Evolutionary conservation across 768 basidiomycete genomes (phyloP).

Genomic region (Kwoniella botswanensis): DNA sequence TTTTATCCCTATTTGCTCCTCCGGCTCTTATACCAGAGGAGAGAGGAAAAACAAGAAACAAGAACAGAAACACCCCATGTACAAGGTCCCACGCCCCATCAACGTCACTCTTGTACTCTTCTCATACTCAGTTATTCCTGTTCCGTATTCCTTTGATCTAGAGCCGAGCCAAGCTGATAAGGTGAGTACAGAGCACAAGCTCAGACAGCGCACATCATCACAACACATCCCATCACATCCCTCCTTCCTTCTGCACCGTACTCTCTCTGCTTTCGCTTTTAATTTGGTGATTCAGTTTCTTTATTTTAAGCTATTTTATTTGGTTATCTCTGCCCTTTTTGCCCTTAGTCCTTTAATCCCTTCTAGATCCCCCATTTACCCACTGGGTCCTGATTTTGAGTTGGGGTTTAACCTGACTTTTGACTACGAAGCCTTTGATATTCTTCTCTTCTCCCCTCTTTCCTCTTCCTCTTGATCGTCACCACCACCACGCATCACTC

Average conservation of each 20-base stretch:
- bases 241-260: background rate
- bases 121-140: constrained; percentile 1
- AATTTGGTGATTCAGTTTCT: background rate
- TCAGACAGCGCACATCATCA: constrained; percentile 1
- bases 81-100: background rate
- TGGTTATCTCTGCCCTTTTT: constrained; percentile 6
- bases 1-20: background rate
- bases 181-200: constrained; percentile 1
- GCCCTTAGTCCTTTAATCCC: background rate
- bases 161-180: background rate
- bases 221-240: background rate
- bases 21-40: background rate
- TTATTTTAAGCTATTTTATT: constrained; percentile 1
- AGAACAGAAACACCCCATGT: background rate
- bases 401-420: constrained; percentile 1
- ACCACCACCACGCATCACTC: background rate
- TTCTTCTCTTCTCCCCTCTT: background rate
- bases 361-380: background rate
- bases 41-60: background rate
- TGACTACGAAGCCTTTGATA: constrained; percentile 11
- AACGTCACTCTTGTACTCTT: constrained; percentile 6
- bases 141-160: constrained; percentile 9
- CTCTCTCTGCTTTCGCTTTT: background rate
- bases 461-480: background rate
- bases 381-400: background rate